Base-by-base conservation (phyloP, 768 basidiomycete species). In the Kwoniella dendrophila region DNA sequence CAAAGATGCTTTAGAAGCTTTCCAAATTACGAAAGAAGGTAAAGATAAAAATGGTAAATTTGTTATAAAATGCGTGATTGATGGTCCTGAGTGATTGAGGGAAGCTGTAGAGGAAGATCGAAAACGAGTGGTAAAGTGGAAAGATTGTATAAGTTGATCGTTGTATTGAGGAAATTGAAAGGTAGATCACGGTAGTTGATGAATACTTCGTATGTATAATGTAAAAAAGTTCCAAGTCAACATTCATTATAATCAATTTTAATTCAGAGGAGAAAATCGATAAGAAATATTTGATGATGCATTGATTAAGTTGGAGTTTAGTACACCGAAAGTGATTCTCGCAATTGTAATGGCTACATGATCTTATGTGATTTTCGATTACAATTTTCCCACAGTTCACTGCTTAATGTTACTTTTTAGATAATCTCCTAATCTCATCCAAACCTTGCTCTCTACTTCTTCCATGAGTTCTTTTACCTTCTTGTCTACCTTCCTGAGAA, bases 11-110 rank as follows among this genome's bases (percentile, higher is more conserved):
- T 79, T 85, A 24, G 81, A 82, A 51, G 95, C 93, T 1, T 96
- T 97, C 84, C 81, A 88, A 59, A 86, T 88, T 14, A 96, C 89
- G 36, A 85, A 86, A 61, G 78, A 81, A 20, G 92, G 93, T 29
- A 90, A 88, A 82, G 88, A 91, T 49, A 82, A 85, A 56, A 90
- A 97, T 73, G 94, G 93, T 48, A 90, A 87, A 79, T 85, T 85
- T 33, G 87, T 93, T 43, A 94, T 95, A 74, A 95, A 96, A 80
- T 87, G 85, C 33, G 87, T 95, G 66, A 92, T 94, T 67, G 88
- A 88, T 56, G 73, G 73, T 11, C 73, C 73, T 11, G 71, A 75
- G 64, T 74, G 56, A 59, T 14, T 11, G 41, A 6, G 6, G 12
- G 41, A 43, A 11, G 41, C 12, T 14, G 18, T 43, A 11, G 41